These are phyloP conservation scores for Chlorella sp. DNA, from an alignment of 139 green algal species.

Conservation along the genomic window DNA sequence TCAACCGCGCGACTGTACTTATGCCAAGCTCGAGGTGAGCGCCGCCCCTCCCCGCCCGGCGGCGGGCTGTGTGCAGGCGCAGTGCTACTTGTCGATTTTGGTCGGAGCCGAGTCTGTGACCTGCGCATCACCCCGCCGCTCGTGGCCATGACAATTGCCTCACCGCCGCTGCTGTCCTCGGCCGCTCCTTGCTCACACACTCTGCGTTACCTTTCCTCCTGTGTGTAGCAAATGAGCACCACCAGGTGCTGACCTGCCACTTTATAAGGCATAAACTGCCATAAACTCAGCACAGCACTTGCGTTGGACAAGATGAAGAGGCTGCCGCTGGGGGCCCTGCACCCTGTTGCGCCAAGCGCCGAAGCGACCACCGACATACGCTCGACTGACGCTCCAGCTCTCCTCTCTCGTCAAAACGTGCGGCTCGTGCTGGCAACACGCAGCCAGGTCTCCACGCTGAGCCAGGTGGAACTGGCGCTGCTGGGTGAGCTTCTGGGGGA, in stretches of 20 bases:
- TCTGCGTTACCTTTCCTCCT: not conserved
- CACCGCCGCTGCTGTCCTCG: not conserved
- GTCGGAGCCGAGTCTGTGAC: not conserved
- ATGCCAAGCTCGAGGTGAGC: not conserved
- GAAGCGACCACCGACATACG: not conserved
- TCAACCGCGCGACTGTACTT: not conserved
- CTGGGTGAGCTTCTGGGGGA: not conserved
- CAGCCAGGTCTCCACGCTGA: not conserved
- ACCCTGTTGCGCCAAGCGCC: not conserved
- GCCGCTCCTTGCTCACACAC: not conserved
- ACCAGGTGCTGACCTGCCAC: not conserved
- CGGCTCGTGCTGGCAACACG: not conserved
- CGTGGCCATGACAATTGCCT: not conserved
- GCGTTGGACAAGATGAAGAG: not conserved
- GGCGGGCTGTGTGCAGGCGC: too few species aligned
- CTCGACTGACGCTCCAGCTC: not conserved
- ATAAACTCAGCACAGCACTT: not conserved
- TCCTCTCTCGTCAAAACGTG: not conserved
- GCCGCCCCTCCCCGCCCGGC: too few species aligned
- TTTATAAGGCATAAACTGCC: not conserved
- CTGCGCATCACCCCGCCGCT: not conserved
- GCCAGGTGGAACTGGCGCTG: not conserved
- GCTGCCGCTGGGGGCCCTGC: not conserved
- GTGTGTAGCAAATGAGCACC: not conserved
- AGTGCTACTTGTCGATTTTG: too few species aligned